Evolutionary conservation across 257 asterid genomes (phyloP), one percentile per base, ranked within the genome.

Genomic region (Avicennia marina): DNA sequence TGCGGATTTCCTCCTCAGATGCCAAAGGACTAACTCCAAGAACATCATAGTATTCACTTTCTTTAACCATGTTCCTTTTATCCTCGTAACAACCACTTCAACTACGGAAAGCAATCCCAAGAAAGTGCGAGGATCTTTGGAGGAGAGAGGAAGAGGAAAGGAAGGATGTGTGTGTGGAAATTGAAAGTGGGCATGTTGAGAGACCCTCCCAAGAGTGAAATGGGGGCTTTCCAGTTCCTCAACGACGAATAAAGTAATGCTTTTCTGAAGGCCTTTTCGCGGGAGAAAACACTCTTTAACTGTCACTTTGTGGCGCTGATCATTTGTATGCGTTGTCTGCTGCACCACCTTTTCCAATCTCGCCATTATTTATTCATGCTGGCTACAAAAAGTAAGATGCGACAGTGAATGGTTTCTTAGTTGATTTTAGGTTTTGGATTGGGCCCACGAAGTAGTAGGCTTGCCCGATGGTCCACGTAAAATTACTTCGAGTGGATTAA

Each of bases 211-310:
- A 75, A 66, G 71, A 53, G 43, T 58, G 41, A 63, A 58, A 26
- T 57, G 60, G 65, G 71, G 33, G 33, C 94, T 84, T 84, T 87
- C 79, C 89, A 81, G 87, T 84, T 76, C 71, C 27, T 53, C 32
- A 57, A 21, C 27, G 61, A 64, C 53, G 50, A 64, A 71, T 74
- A 76, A 80, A 81, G 67, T 62, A 76, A 48, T 59, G 64, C 53
- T 63, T 70, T 73, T 60, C 34, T 29, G 34, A 29, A 29, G 8
- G 34, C 34, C 34, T 86, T 83, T 81, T 65, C 70, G 85, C 91
- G 91, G 94, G 91, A 74, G 78, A 43, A 72, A 70, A 82, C 94
- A 75, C 72, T 87, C 65, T 81, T 79, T 68, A 87, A 84, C 83
- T 66, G 63, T 60, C 80, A 71, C 84, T 82, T 74, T 69, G 93